These are phyloP conservation scores for Phaeosphaeriaceae sp. DNA, from an alignment of 2,329 filamentous ascomycete genomes.

Conservation along the genomic window DNA sequence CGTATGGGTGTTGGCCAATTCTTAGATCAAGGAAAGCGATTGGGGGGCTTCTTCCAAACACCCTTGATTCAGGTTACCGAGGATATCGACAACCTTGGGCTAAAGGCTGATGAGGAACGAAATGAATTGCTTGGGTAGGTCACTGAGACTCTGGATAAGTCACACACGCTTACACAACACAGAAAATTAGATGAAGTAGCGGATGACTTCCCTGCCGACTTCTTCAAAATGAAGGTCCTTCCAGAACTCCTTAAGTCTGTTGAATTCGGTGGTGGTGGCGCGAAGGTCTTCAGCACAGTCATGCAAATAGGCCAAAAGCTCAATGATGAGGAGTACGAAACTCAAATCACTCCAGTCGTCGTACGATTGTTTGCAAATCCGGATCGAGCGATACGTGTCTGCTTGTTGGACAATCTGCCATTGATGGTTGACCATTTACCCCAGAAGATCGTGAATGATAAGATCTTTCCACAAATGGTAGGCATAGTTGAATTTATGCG, in stretches of 20 bases:
- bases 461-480: constrained; percentile 94
- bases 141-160: background rate
- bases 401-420: constrained; percentile 84
- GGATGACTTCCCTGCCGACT: constrained; percentile 96
- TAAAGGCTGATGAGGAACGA: constrained; percentile 84
- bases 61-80: constrained; percentile 91
- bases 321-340: constrained; percentile 86
- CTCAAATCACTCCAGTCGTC: constrained; percentile 82
- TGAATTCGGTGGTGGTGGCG: constrained; percentile 95
- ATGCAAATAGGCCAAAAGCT: constrained; percentile 91
- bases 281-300: constrained; percentile 85
- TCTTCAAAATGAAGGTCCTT: constrained; percentile 95
- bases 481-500: background rate
- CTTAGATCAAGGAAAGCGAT: constrained; percentile 83
- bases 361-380: constrained; percentile 88
- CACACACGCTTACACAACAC: constrained; percentile 15
- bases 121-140: constrained; percentile 77
- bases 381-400: constrained; percentile 90
- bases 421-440: constrained; percentile 89
- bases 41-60: constrained; percentile 89
- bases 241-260: constrained; percentile 97
- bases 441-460: constrained; percentile 90
- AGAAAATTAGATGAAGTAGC: constrained; percentile 82
- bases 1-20: constrained; percentile 85
- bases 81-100: constrained; percentile 87